These are phyloP conservation scores for Paradendryphiella salina DNA, from an alignment of 2,329 filamentous ascomycete species.

Conservation along the genomic window DNA sequence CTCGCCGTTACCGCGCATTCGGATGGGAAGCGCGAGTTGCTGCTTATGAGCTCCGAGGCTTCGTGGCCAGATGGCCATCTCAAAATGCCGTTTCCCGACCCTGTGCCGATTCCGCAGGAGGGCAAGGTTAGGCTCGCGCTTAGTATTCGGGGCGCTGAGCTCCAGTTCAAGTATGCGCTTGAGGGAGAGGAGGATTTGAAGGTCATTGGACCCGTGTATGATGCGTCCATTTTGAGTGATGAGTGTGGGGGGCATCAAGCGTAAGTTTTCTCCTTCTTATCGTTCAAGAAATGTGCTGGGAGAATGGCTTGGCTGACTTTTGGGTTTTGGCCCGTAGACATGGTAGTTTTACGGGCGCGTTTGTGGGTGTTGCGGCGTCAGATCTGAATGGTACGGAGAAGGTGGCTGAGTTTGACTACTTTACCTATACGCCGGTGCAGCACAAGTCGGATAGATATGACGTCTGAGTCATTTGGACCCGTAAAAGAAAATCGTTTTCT, in stretches of 20 bases:
- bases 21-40: slow-evolving; percentile 61
- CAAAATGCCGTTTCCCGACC: slow-evolving; percentile 47
- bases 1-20: slow-evolving; percentile 61
- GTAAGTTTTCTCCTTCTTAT: not conserved
- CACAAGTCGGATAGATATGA: slow-evolving; percentile 42
- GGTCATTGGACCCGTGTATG: slow-evolving; percentile 59
- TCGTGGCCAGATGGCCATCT: slow-evolving; percentile 60
- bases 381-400: slow-evolving; percentile 38
- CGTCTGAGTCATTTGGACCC: not conserved
- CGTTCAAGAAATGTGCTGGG: too few relatives aligned
- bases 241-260: slow-evolving; percentile 65
- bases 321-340: slow-evolving; percentile 39
- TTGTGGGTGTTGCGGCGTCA: slow-evolving; percentile 42
- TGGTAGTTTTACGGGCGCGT: slow-evolving; percentile 65
- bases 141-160: slow-evolving; percentile 54
- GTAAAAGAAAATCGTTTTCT: too few relatives aligned
- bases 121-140: slow-evolving; percentile 60
- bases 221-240: slow-evolving; percentile 63
- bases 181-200: slow-evolving; percentile 50
- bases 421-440: slow-evolving; percentile 37
- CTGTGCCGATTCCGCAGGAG: slow-evolving; percentile 57
- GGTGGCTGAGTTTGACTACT: slow-evolving; percentile 40
- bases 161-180: slow-evolving; percentile 63
- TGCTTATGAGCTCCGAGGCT: slow-evolving; percentile 60
- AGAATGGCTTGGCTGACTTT: not conserved